phyloP scores from a whole-genome alignment of 345 rosid species.

The Euphorbia tirucalli region DNA sequence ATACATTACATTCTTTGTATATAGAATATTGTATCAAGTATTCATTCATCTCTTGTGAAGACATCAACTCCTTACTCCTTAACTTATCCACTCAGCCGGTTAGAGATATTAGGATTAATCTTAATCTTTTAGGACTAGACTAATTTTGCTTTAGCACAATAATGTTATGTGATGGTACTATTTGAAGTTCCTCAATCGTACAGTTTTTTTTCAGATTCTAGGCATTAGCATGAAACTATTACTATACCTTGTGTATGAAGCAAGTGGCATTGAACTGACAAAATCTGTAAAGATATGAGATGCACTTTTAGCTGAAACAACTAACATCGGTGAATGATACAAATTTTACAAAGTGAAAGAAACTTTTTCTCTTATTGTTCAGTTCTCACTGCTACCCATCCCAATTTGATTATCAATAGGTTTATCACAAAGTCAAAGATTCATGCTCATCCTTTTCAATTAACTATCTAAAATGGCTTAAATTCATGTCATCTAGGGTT shows the following conservation, averaged over 20 bases:
- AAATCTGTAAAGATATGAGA: not conserved
- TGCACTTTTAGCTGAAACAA: not conserved
- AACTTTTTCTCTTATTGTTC: not conserved
- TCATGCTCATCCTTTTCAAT: not conserved
- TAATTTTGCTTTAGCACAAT: no score
- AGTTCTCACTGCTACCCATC: not conserved
- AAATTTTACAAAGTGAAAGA: not conserved
- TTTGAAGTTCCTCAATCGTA: not conserved
- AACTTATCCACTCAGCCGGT: not conserved
- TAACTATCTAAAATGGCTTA: constrained; percentile 11
- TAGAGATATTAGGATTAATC: no score
- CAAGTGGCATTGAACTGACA: not conserved
- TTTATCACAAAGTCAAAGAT: not conserved
- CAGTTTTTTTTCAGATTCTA: not conserved
- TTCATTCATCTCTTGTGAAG: not conserved
- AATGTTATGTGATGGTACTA: not conserved
- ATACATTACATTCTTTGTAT: not conserved
- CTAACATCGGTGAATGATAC: not conserved
- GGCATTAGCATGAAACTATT: not conserved
- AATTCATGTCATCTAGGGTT: constrained; percentile 49
- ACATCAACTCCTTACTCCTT: not conserved
- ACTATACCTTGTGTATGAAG: not conserved
- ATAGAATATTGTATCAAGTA: not conserved
- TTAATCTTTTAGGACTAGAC: no score
- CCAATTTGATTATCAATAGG: not conserved